Percentiles rank a stretch among this genome's conserved stretches.
Conservation (phyloP, 129 eudicot genomes). For the Tagetes patula region DNA sequence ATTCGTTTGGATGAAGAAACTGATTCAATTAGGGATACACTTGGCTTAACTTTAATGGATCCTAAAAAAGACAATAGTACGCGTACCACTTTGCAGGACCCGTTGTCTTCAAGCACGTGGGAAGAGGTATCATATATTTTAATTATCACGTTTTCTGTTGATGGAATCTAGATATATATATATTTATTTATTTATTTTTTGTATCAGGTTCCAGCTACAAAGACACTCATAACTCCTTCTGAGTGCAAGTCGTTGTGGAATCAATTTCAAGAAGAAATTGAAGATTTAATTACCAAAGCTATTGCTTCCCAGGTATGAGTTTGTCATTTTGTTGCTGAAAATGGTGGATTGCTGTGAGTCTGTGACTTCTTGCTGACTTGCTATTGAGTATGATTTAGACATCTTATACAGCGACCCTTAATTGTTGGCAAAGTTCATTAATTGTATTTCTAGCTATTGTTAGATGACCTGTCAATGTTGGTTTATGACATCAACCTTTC, state of each 20-base stretch:
- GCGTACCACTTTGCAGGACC: slow-evolving; percentile 48
- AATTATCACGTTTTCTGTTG: background rate
- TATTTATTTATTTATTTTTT: background rate
- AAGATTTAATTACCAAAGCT: slow-evolving; percentile 91
- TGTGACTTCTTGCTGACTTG: no score
- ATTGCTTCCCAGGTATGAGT: slow-evolving; percentile 69
- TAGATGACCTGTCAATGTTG: no score
- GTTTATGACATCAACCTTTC: no score
- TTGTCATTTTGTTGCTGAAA: no score
- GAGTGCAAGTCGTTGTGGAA: slow-evolving; percentile 96
- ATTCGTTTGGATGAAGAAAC: slow-evolving; percentile 61
- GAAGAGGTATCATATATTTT: slow-evolving; percentile 46
- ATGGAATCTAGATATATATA: background rate
- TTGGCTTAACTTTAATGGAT: slow-evolving; percentile 70
- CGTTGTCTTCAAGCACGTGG: slow-evolving; percentile 92
- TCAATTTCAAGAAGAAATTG: slow-evolving; percentile 89
- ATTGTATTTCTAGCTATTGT: no score
- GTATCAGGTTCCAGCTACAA: slow-evolving; percentile 74
- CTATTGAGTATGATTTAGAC: no score
- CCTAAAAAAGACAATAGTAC: slow-evolving; percentile 40
- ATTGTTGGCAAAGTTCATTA: no score
- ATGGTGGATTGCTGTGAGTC: no score
- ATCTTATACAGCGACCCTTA: no score
- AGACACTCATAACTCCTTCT: slow-evolving; percentile 85
- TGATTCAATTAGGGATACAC: slow-evolving; percentile 78